phyloP scores from a whole-genome alignment of 371 early-diverging fungal species.

The Blastocladiella emersonii region DNA sequence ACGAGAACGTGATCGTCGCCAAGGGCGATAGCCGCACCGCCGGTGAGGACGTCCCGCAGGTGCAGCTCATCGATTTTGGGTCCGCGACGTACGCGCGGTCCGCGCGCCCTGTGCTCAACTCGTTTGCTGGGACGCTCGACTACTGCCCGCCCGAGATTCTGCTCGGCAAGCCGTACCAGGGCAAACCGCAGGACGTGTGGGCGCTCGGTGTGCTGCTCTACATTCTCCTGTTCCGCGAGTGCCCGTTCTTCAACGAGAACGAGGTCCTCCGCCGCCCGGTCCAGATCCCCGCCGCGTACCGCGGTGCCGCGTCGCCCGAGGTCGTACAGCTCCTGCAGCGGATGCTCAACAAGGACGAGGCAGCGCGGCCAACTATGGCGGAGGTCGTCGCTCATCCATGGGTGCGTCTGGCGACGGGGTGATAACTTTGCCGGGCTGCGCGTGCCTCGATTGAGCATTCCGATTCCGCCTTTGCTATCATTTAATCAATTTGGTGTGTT shows the following conservation, averaged over 20 bases:
- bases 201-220: slow-evolving; percentile 66
- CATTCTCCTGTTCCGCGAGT: slow-evolving; percentile 60
- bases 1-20: slow-evolving; percentile 57
- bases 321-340: slow-evolving; percentile 12
- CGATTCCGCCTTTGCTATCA: too few relatives aligned
- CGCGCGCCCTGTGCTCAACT: slow-evolving; percentile 39
- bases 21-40: too few relatives aligned
- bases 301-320: not conserved
- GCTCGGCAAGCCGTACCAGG: slow-evolving; percentile 51
- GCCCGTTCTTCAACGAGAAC: slow-evolving; percentile 66
- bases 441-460: too few relatives aligned
- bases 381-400: slow-evolving; percentile 39
- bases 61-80: slow-evolving; percentile 60
- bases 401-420: slow-evolving; percentile 19
- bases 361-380: slow-evolving; percentile 34
- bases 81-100: slow-evolving; percentile 47
- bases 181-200: slow-evolving; percentile 71
- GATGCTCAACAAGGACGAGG: slow-evolving; percentile 39
- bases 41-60: slow-evolving; percentile 14
- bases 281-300: not conserved
- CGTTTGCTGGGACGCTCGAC: slow-evolving; percentile 58
- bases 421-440: too few relatives aligned
- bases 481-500: too few relatives aligned
- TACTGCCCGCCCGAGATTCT: slow-evolving; percentile 61
- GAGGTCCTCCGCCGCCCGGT: slow-evolving; percentile 15